phyloP scores from a whole-genome alignment of 2,329 filamentous ascomycete genomes.

The Westerdykella aurantiaca region DNA sequence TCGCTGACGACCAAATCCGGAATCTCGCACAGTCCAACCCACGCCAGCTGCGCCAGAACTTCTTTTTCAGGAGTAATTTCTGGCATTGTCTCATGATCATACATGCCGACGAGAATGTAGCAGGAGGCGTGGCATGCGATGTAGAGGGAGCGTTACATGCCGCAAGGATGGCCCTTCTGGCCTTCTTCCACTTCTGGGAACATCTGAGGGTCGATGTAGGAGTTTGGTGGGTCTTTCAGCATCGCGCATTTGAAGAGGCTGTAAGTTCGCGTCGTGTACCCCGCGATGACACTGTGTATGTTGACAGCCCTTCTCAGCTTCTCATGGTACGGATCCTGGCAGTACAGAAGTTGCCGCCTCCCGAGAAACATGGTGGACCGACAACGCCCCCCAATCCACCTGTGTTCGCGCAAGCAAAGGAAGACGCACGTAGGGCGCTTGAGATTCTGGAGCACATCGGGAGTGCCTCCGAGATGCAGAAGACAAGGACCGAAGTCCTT shows the following conservation, averaged over 20 bases:
- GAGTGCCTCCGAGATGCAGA: constrained; percentile 44
- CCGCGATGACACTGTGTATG: not conserved
- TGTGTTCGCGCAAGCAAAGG: constrained; percentile 36
- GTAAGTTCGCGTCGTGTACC: constrained; percentile 45
- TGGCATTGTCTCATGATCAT: constrained; percentile 78
- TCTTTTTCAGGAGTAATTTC: constrained; percentile 77
- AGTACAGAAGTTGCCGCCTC: constrained; percentile 30
- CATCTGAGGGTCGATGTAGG: constrained; percentile 65
- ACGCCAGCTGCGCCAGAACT: constrained; percentile 64
- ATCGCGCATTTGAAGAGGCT: constrained; percentile 72
- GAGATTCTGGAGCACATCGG: constrained; percentile 43
- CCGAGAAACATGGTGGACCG: constrained; percentile 17
- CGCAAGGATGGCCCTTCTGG: constrained; percentile 65
- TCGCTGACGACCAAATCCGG: constrained; percentile 57
- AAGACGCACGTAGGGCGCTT: constrained; percentile 42
- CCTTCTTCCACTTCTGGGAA: constrained; percentile 68
- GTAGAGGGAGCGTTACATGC: constrained; percentile 66
- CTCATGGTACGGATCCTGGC: constrained; percentile 37
- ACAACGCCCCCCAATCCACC: constrained; percentile 26
- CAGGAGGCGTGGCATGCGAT: constrained; percentile 50
- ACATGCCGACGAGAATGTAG: constrained; percentile 62
- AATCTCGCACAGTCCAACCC: constrained; percentile 56
- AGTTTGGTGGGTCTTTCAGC: constrained; percentile 83
- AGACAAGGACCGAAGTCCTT: constrained; percentile 44
- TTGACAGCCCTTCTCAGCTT: constrained; percentile 21